Base-by-base conservation (phyloP, 371 early-diverging fungal species). In the Chytridium lagenaria region DNA sequence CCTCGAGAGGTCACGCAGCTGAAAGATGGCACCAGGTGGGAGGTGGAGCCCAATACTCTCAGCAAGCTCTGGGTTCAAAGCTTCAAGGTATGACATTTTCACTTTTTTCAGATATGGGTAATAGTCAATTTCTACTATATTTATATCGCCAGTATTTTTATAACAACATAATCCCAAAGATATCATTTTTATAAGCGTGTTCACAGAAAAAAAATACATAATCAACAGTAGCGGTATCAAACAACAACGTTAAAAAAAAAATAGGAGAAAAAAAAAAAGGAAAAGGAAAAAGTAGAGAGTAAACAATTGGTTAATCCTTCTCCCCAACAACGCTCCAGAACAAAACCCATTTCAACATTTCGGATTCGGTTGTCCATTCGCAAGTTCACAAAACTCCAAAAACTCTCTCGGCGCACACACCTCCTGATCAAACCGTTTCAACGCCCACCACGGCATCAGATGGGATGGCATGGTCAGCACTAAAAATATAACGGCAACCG, bases 401-500 rank as follows among this genome's bases (percentile, higher is more conserved):
- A 22, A 61, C 55, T 52, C 55, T 52, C 26, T 52, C 55, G 55
- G 55, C 55, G 55, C 55, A 52, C 55, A 52, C 26, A 40, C 26
- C 66, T 66, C 66, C 49, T 66, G 66, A 40, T 66, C 66, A 28
- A 40, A 66, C 49, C 66, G 10, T 2, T 66, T 7, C 66, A 38
- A 16, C n/a, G 37, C 36, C 66, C 66, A 66, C 66, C 66, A 66
- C 5, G 66, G 66, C 44, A 66, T 37, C 66, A 66, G 30, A 16
- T 33, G 39, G 1, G 10, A 3, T n/a, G 66, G 66, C 66, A 66
- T 66, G 40, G 66, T 68, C 36, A 61, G 12, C 10, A 26, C 36
- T 3, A 73, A 50, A 49, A 73, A 73, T 1, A 73, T 37, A 33
- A 73, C 49, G 34, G 67, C 30, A 36, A 73, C 57, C 10, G 68